These are phyloP conservation scores for Cydonia oblonga DNA, from an alignment of 331 rosid genomes.

Conservation along the genomic window DNA sequence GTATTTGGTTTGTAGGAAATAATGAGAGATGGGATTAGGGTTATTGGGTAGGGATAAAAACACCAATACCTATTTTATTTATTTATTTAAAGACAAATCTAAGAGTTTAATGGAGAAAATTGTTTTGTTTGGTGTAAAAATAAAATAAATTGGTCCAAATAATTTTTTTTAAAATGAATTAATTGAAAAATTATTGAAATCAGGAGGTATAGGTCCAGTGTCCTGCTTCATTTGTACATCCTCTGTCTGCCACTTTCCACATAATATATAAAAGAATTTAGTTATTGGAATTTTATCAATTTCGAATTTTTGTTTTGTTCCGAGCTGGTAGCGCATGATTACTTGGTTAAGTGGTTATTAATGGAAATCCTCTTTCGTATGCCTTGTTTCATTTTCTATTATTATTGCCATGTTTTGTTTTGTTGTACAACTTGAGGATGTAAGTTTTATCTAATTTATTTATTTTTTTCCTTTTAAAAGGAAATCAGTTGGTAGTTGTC, in stretches of 20 bases:
- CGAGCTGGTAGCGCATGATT: not conserved
- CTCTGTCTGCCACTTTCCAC: conserved; percentile 59
- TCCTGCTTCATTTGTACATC: conserved; percentile 33
- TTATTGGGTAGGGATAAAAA: no score
- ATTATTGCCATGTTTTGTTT: not conserved
- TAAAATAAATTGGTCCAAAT: no score
- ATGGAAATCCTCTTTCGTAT: not conserved
- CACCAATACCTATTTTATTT: no score
- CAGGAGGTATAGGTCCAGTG: conserved; percentile 18
- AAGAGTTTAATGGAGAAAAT: no score
- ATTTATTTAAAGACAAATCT: no score
- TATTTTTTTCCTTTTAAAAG: no score
- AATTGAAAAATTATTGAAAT: conserved; percentile 23
- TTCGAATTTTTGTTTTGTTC: not conserved
- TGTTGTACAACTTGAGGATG: not conserved
- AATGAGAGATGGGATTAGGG: no score
- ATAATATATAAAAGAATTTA: not conserved
- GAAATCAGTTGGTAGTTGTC: no score
- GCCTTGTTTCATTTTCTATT: not conserved
- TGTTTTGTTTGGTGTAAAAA: no score
- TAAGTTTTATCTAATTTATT: not conserved
- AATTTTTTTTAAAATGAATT: not conserved
- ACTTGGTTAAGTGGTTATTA: not conserved
- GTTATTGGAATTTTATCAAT: not conserved
- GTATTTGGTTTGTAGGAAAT: no score